Conservation (phyloP, 306 rosid genomes). For the Dalbergia cultrata region DNA sequence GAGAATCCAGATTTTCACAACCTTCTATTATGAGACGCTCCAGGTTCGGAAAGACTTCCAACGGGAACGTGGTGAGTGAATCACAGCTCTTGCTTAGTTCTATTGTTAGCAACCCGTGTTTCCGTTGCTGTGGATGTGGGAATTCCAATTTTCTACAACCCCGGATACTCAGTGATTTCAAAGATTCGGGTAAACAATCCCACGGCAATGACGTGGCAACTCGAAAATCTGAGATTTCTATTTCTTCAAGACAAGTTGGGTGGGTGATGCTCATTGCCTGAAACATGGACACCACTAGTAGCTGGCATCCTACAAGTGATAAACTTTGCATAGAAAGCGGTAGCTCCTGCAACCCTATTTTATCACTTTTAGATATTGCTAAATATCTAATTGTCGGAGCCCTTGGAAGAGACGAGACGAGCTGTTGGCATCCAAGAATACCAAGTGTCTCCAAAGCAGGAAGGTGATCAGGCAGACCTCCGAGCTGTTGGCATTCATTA, state of each 20-base stretch:
- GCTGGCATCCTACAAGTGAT: background rate
- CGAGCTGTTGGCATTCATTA: accelerated
- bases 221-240: background rate
- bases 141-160: background rate
- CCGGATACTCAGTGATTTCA: background rate
- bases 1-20: background rate
- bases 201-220: background rate
- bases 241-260: background rate
- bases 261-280: background rate
- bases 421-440: too few species aligned
- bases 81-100: background rate
- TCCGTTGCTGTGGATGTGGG: background rate
- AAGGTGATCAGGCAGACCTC: too few species aligned
- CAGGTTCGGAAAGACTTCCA: background rate
- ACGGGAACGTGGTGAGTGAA: background rate
- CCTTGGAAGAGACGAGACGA: background rate
- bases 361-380: background rate
- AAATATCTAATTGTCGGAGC: background rate
- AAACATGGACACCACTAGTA: background rate
- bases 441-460: too few species aligned
- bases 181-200: background rate
- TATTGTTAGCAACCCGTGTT: background rate
- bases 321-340: background rate
- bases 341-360: background rate
- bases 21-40: accelerated